phyloP scores from a whole-genome alignment of 306 rosid genomes.

The Argentina anserina region DNA sequence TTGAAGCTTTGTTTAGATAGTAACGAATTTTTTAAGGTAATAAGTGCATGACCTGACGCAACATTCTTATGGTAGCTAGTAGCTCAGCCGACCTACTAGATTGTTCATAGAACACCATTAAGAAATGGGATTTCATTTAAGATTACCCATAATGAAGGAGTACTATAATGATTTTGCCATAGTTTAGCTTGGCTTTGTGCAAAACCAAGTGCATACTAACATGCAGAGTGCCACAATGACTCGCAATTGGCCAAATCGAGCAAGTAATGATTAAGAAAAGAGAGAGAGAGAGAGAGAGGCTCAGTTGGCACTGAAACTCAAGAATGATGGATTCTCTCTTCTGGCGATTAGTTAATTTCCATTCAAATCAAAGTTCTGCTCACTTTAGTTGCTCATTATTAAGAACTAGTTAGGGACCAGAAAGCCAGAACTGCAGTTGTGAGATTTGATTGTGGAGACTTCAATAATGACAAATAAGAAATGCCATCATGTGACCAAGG shows the following conservation, averaged over 20 bases:
- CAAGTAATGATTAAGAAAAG: not conserved
- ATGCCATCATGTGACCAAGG: conserved; percentile 16
- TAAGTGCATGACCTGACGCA: too few species aligned
- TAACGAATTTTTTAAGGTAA: too few species aligned
- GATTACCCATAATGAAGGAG: not conserved
- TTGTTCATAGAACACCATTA: not conserved
- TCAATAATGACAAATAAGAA: conserved; percentile 8
- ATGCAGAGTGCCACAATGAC: not conserved
- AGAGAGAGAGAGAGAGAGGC: not conserved
- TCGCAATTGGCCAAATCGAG: not conserved
- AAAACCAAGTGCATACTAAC: not conserved
- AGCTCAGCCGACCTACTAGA: not conserved
- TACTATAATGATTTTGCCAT: not conserved
- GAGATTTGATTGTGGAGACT: conserved; percentile 6
- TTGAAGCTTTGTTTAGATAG: too few species aligned
- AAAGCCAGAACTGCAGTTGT: not conserved
- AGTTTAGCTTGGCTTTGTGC: not conserved
- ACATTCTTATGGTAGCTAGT: not conserved
- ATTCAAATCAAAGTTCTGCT: not conserved
- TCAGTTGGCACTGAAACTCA: conserved; percentile 3
- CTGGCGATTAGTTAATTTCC: not conserved
- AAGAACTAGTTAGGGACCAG: not conserved
- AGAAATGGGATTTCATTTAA: not conserved
- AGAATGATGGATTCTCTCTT: not conserved
- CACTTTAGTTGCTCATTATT: not conserved